phyloP scores from a whole-genome alignment of 257 asterid genomes.

The Forsythia suspensa region DNA sequence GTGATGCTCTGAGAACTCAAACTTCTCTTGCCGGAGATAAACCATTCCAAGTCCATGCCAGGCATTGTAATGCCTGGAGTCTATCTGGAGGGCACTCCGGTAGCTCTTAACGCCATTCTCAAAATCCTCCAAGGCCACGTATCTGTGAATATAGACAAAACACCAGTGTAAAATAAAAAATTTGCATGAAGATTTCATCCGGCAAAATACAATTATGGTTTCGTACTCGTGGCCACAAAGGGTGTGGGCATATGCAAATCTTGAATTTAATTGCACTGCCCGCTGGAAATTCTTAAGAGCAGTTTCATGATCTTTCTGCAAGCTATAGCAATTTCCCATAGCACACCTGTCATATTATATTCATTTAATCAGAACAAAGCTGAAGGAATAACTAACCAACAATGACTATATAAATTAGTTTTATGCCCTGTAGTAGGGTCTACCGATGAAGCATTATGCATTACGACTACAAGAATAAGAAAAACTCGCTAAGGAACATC shows the following conservation, averaged over 20 bases:
- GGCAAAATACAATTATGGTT: conserved; percentile 18
- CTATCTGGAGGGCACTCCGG: conserved; percentile 81
- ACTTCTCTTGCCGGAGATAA: conserved; percentile 89
- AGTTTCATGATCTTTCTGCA: conserved; percentile 93
- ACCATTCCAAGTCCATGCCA: conserved; percentile 99
- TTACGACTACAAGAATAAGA: conserved; percentile 7
- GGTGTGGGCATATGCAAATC: conserved; percentile 91
- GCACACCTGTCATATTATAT: conserved; percentile 73
- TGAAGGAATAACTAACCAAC: conserved; percentile 12
- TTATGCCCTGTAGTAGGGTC: conserved; percentile 2
- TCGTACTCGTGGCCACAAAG: conserved; percentile 95
- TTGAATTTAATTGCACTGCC: conserved; percentile 85
- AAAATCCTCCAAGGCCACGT: conserved; percentile 88
- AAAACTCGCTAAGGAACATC: background rate
- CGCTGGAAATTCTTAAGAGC: conserved; percentile 93
- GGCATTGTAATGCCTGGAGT: conserved; percentile 92
- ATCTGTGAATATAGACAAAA: conserved; percentile 43
- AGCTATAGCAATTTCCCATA: conserved; percentile 91
- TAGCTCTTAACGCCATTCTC: conserved; percentile 85
- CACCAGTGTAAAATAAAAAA: conserved; percentile 15
- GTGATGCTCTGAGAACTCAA: conserved; percentile 91
- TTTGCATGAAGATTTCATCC: conserved; percentile 13
- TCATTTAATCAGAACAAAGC: conserved; percentile 1
- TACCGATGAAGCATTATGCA: background rate
- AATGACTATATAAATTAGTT: background rate